Evolutionary conservation across 2,329 filamentous ascomycete genomes (phyloP), one percentile per base, ranked within the genome.

Genomic region (Eutypa lata): DNA sequence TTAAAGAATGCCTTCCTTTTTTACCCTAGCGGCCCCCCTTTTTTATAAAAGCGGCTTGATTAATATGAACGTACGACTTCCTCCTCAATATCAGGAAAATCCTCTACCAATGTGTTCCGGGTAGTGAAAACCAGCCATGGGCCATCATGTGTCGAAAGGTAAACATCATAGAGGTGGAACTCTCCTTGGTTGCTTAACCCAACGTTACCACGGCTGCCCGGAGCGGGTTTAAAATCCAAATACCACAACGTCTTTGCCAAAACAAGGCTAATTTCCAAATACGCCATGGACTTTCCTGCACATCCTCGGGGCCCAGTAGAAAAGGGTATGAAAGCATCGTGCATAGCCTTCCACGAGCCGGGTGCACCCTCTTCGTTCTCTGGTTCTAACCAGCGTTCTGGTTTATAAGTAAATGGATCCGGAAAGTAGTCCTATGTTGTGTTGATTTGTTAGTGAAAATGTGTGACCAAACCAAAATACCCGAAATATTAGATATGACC

Each of bases 281-380:
- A 72, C 8, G 74, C 73, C 18, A 76, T 61, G 2, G 70, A 64
- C 66, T 78, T 79, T 0, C 76, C 77, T 48, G 80, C 74, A 61
- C 78, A 81, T 3, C 74, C 73, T 3, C 77, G 61, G 2, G 74
- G 14, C 3, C 52, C 54, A 18, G 47, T 28, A 6, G 52, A 58
- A 35, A 56, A 56, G 13, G 52, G 31, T 68, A 0, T 76, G 76
- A 52, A 78, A 68, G 24, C 69, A 18, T 51, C 51, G 11, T 52
- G 44, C 47, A 56, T 53, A 3, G 37, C 53, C 13, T 62, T 58
- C 59, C 47, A 62, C 57, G 54, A 62, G 67, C 16, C 57, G n/a
- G 22, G 22, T 11, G 14, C 47, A 2, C 37, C 47, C 4, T 47
- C 37, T 8, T 3, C 38, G 16, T 13, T 28, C 14, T 24, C 54